Conservation (phyloP, 2,329 filamentous ascomycete genomes). For the Ascochyta fabae region DNA sequence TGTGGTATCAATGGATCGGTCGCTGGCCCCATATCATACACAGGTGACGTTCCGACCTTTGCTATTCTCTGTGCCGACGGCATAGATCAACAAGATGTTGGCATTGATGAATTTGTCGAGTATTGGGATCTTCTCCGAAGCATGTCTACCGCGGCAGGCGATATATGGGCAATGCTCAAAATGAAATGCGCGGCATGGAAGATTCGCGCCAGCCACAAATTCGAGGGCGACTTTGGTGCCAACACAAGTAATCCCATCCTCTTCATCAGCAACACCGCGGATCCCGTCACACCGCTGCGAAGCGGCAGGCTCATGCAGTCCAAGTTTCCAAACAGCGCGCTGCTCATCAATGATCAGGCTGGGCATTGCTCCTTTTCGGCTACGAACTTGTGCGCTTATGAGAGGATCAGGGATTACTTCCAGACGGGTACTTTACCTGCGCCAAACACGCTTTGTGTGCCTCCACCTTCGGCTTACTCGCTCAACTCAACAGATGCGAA, state of each 20-base stretch:
- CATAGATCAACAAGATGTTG: conserved; percentile 37
- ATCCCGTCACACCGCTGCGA: conserved; percentile 65
- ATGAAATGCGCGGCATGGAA: conserved; percentile 50
- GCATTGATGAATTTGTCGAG: conserved; percentile 37
- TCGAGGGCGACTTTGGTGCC: conserved; percentile 35
- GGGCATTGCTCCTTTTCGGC: conserved; percentile 55
- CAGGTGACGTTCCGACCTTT: conserved; percentile 15
- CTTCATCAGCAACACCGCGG: conserved; percentile 63
- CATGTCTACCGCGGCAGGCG: conserved; percentile 46
- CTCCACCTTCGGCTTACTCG: conserved; percentile 40
- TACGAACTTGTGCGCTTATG: conserved; percentile 46
- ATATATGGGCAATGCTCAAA: conserved; percentile 47
- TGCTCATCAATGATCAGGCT: conserved; percentile 53
- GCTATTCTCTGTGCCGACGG: conserved; percentile 53
- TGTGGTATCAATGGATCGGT: conserved; percentile 35
- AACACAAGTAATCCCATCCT: conserved; percentile 62
- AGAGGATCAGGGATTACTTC: conserved; percentile 48
- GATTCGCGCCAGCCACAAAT: conserved; percentile 45
- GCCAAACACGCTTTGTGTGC: conserved; percentile 53
- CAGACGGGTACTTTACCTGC: conserved; percentile 54
- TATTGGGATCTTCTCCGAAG: conserved; percentile 44
- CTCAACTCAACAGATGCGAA: conserved; percentile 51
- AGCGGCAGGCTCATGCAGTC: conserved; percentile 51
- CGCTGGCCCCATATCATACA: conserved; percentile 1
- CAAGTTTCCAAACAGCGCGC: conserved; percentile 52